Conservation (phyloP, 352 stramenopile genomes). For the Phytophthora meadii region DNA sequence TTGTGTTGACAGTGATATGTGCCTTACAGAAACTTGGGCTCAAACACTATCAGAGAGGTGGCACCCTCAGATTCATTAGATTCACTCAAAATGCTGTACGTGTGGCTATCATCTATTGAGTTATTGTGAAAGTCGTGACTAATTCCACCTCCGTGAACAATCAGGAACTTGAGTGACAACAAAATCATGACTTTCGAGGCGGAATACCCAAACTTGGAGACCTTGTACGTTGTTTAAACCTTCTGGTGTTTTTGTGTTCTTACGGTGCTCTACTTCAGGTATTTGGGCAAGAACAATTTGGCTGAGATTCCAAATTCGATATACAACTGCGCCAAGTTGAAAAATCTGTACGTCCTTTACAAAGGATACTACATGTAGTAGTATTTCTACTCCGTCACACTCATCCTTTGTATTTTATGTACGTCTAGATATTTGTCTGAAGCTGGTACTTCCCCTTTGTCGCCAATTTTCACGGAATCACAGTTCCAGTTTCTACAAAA, state of each 20-base stretch:
- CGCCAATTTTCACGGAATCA: slow-evolving; percentile 34
- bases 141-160: slow-evolving; percentile 3
- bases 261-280: slow-evolving; percentile 13
- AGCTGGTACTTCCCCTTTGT: slow-evolving; percentile 13
- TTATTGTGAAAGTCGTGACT: background rate
- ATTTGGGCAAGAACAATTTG: slow-evolving; percentile 29
- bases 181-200: slow-evolving; percentile 46
- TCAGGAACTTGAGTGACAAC: slow-evolving; percentile 35
- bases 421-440: slow-evolving; percentile 17
- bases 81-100: slow-evolving; percentile 28
- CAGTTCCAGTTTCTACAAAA: slow-evolving; percentile 56
- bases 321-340: slow-evolving; percentile 29
- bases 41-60: slow-evolving; percentile 29
- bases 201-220: slow-evolving; percentile 49
- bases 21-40: slow-evolving; percentile 28
- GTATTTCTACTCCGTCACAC: background rate
- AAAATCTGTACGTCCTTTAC: slow-evolving; percentile 24
- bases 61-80: slow-evolving; percentile 6
- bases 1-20: background rate
- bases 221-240: slow-evolving; percentile 45
- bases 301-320: slow-evolving; percentile 24
- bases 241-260: background rate
- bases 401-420: background rate
- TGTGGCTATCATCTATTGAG: background rate
- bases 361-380: background rate